Base-by-base conservation (phyloP, 2,329 filamentous ascomycete genomes). In the Juglanconis oblonga region DNA sequence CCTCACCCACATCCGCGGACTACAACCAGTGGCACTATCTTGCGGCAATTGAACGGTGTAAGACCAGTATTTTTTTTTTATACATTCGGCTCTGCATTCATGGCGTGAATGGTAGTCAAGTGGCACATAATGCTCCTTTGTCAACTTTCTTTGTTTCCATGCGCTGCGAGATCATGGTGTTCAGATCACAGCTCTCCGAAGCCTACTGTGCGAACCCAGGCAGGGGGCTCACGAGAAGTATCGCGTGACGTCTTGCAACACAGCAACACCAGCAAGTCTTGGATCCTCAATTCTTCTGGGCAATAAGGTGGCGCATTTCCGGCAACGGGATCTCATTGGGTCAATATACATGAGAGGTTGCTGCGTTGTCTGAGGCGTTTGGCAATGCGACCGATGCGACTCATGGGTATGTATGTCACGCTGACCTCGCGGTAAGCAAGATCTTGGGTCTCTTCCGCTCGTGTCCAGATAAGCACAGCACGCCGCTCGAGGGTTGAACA, bases 371-470 rank as follows among this genome's bases (percentile, higher is more conserved):
- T 52, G 31, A 51, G 29, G 36, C 44, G 42, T 31, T 38, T 54
- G 17, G 44, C 40, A 48, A 32, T 44, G 53, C 51, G 11, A 14
- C 7, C 11, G 33, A 52, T 54, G n/a, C 55, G 44, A 44, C 7
- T 42, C 35, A 29, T 54, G 24, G 35, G n/a, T 8, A 14, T 55
- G 31, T 42, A n/a, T 55, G 31, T 50, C 49, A 56, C 49, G 60
- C 57, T 57, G 49, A 59, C 48, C 48, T 55, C 38, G 52, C 52
- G 52, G 57, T 59, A 62, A 57, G 56, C 52, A 62, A 59, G 40
- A 17, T 11, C 17, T 44, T 32, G 29, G 13, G 35, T 53, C 56
- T 55, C n/a, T 33, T 9, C 17, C 31, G 36, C 58, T 32, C 40
- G 32, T 52, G 52, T 52, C 36, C 42, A 62, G 24, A 55, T 50